phyloP scores from a whole-genome alignment of 495 filamentous ascomycete genomes.

The Annulohypoxylon stygium region DNA sequence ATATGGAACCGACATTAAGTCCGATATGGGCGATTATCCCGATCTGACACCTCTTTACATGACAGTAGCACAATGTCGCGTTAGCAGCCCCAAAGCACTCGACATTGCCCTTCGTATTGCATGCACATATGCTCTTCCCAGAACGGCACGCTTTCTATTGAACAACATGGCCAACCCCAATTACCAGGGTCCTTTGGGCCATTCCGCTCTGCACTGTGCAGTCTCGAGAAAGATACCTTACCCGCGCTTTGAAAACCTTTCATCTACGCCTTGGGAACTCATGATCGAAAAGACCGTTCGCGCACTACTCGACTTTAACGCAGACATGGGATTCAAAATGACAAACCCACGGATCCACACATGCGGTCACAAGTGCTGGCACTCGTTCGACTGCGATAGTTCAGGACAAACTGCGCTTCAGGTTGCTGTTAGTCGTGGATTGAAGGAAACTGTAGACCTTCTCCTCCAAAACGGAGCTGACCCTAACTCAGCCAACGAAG shows the following conservation, averaged over 20 bases:
- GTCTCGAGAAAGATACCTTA: not conserved
- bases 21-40: conserved; percentile 4
- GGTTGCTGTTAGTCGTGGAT: not conserved
- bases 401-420: conserved; percentile 8
- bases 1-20: not conserved
- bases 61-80: not conserved
- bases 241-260: not conserved
- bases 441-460: not conserved
- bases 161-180: not conserved
- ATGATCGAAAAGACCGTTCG: not conserved
- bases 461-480: conserved; percentile 6
- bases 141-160: not conserved
- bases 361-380: conserved; percentile 1
- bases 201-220: not conserved
- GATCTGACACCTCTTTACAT: conserved; percentile 3
- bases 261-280: not conserved
- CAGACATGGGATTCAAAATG: not conserved
- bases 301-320: not conserved
- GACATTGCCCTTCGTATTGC: conserved; percentile 7
- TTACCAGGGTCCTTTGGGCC: not conserved
- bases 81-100: not conserved
- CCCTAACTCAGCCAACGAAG: not conserved
- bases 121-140: conserved; percentile 1
- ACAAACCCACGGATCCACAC: not conserved
- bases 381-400: conserved; percentile 2